Evolutionary conservation across 345 rosid genomes (phyloP), one percentile per base, ranked within the genome.

Genomic region (Salix dunnii): DNA sequence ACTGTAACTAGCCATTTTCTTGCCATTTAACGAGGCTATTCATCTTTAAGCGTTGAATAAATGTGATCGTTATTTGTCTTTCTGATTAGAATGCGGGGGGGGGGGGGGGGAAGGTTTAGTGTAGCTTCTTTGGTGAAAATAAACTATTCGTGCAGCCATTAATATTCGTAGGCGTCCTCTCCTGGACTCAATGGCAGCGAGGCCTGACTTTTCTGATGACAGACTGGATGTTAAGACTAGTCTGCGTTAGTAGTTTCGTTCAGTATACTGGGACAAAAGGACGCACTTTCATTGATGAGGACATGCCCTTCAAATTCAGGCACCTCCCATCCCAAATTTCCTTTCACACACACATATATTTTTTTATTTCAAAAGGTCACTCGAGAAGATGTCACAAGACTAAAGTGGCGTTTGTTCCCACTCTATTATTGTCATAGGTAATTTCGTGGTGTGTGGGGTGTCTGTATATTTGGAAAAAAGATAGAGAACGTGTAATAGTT

Each of bases 1-100:
- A 66, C 53, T 83, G 85, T 85, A 87, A 82, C 79, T 84, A 84
- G 83, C 81, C 68, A 87, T 74, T 81, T 77, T 78, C 74, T 75
- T 82, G 76, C 79, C 72, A 67, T 72, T 78, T 78, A 82, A 67
- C 73, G 77, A 80, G 70, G 70, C 69, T 28, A 60, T 80, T 80
- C 70, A 51, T 70, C 36, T 49, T 20, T 28, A n/a, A 36, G 13
- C 51, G 31, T 67, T 42, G 61, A 81, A 79, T 81, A 83, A 86
- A 68, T 42, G 74, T 75, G 60, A 42, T 6, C 8, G 78, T 58
- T 75, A n/a, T 33, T 72, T 42, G 14, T 42, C 46, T 42, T 40
- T 42, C 70, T 75, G 36, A 38, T 33, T 33, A 82, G 78, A 76
- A 69, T 33, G 77, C 83, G 76, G 86, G 76, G 49, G 36, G 36